Evolutionary conservation across 306 rosid genomes (phyloP), one percentile per base, ranked within the genome.

Genomic region (Malus sieversii): DNA sequence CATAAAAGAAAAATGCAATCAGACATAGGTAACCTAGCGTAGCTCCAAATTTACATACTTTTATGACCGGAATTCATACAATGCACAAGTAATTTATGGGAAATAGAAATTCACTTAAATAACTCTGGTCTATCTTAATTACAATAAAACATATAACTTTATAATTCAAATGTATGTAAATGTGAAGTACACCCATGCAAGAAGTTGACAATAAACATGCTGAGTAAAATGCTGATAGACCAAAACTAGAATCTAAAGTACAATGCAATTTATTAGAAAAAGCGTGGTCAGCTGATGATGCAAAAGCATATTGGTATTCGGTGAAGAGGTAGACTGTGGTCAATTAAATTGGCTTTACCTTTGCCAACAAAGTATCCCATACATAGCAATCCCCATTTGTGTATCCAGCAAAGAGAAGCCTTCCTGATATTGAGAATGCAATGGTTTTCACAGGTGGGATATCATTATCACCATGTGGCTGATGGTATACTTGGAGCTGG

Each of bases 391-490:
- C 88, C 0, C 92, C 90, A 72, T 94, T 94, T 68, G 90, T 78
- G 80, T 94, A 94, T 77, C 95, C 98, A 85, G 93, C 96, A 77
- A 94, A 86, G 63, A 94, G 90, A 78, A 94, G 97, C 77, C 98
- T 90, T 85, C 98, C 98, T 19, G 98, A 94, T 82, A 89, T 86
- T 74, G 98, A 94, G 88, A 94, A 92, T 66, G 96, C 91, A 80
- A 94, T 90, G 71, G 98, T 90, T 70, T 90, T 94, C 72, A 92
- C 98, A 60, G 62, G 88, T 19, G 93, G 78, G 57, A 10, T 12
- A 10, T 86, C 88, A 75, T 80, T 86, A 80, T 88, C 93, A 68
- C 77, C 74, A 33, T 85, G 98, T 79, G 66, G 89, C 74, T 85
- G 98, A 44, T 83, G 35, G 71, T 94, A 94, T 67, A 80, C 89